Percentiles rank a stretch among this genome's conserved stretches.
Conservation (phyloP, 352 stramenopile genomes). For the Phytophthora ohioensis region DNA sequence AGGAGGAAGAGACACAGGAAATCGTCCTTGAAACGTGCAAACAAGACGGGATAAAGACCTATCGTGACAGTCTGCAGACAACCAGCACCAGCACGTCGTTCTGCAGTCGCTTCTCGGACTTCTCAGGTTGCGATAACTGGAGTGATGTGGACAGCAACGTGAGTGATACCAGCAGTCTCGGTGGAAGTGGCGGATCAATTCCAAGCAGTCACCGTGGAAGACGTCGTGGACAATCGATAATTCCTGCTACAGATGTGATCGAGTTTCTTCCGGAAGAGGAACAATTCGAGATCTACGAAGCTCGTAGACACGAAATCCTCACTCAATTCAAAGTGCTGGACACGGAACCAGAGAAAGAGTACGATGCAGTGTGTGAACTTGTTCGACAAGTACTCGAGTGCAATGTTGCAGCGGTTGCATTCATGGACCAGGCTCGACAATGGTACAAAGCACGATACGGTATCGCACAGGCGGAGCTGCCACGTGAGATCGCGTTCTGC, state of each 20-base stretch:
- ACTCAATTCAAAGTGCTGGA: slow-evolving; percentile 54
- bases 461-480: slow-evolving; percentile 68
- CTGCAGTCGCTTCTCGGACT: slow-evolving; percentile 53
- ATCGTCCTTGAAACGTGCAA: slow-evolving; percentile 20
- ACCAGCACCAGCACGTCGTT: slow-evolving; percentile 45
- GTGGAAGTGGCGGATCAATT: slow-evolving; percentile 31
- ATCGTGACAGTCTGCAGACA: slow-evolving; percentile 47
- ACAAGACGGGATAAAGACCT: slow-evolving; percentile 30
- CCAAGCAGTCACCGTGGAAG: slow-evolving; percentile 21
- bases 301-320: slow-evolving; percentile 53
- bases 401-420: slow-evolving; percentile 70
- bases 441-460: slow-evolving; percentile 83
- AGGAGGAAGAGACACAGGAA: slow-evolving; percentile 27
- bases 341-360: slow-evolving; percentile 59
- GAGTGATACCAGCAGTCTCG: slow-evolving; percentile 44
- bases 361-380: slow-evolving; percentile 78
- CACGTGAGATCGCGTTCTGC: slow-evolving; percentile 74
- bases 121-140: slow-evolving; percentile 47
- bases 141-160: slow-evolving; percentile 44
- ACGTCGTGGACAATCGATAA: slow-evolving; percentile 12
- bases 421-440: slow-evolving; percentile 67
- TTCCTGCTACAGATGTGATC: slow-evolving; percentile 41
- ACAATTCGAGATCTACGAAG: slow-evolving; percentile 61
- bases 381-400: slow-evolving; percentile 67
- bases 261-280: slow-evolving; percentile 58